Evolutionary conservation across 208 protist species (phyloP).

Genomic region (Entamoeba histolytica): DNA sequence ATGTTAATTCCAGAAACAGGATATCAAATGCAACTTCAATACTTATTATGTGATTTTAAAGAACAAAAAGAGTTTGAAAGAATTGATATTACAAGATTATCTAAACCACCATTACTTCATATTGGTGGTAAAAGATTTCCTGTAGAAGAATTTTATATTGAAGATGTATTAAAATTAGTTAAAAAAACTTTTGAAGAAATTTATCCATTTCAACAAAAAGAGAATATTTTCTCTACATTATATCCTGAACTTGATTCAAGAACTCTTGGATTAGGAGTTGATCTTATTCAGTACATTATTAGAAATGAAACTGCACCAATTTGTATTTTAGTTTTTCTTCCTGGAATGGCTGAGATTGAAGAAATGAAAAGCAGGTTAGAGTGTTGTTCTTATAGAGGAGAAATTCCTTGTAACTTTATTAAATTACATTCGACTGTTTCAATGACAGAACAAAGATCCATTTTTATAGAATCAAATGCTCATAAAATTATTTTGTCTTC

Average conservation of each 20-base stretch:
- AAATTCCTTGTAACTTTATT: slow-evolving; percentile 46
- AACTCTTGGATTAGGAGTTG: slow-evolving; percentile 26
- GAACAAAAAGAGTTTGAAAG: slow-evolving; percentile 46
- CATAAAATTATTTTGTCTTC: slow-evolving; percentile 35
- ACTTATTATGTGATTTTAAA: slow-evolving; percentile 67
- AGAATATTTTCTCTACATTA: slow-evolving; percentile 15
- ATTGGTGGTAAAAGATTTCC: slow-evolving; percentile 69
- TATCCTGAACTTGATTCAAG: neutral
- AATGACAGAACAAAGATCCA: neutral
- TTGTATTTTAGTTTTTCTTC: slow-evolving; percentile 98
- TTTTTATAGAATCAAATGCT: slow-evolving; percentile 2
- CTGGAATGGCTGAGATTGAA: slow-evolving; percentile 93
- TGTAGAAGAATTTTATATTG: slow-evolving; percentile 29
- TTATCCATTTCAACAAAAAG: slow-evolving; percentile 33
- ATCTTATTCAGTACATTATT: neutral
- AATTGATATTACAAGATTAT: slow-evolving; percentile 74
- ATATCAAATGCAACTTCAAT: slow-evolving; percentile 60
- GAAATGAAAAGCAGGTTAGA: slow-evolving; percentile 46
- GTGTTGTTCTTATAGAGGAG: neutral
- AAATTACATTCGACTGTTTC: neutral
- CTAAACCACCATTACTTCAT: slow-evolving; percentile 83
- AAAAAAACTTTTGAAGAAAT: slow-evolving; percentile 34
- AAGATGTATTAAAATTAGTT: neutral
- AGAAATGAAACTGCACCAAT: slow-evolving; percentile 44
- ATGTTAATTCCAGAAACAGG: slow-evolving; percentile 35